Evolutionary conservation across 1,284 basidiomycete genomes (phyloP), one percentile per base, ranked within the genome.

Genomic region (Porogramme epimiltina): DNA sequence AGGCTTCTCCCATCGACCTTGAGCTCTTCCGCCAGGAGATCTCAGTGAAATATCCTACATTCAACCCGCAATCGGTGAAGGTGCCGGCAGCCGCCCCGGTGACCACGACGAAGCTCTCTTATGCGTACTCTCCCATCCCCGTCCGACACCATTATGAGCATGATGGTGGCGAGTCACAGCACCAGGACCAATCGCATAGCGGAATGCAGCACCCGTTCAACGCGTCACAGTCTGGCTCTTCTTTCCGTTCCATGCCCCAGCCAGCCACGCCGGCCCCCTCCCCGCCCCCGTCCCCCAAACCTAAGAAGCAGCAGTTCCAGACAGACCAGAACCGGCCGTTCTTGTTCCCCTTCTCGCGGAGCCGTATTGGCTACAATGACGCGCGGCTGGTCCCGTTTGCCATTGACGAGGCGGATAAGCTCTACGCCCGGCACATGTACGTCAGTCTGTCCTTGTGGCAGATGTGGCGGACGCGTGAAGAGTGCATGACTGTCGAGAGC

Each of bases 271-370:
- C 93, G 1, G 93, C 92, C 22, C 95, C 95, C 2, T 85, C 93
- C 0, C 95, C 95, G 0, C 89, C 93, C 1, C 89, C 90, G 0
- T 87, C 88, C 20, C 87, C 86, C 16, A 97, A 96, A 66, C 93
- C 92, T 8, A 98, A 98, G 77, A 98, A 98, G 70, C 94, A 96
- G 66, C 95, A 98, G 67, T 99, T 95, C 70, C 97, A 99, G 70
- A 99, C 97, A 0, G 97, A 99, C 68, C 97, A 97, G 66, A 87
- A 76, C 28, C 81, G 93, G 8, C 97, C 97, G 1, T 99, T 99
- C 68, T 76, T 99, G 51, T 95, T 99, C 67, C 97, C 97, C 0
- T 99, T 97, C 68, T 92, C 93, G 13, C 80, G 76, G 45, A 78
- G 72, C 49, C 70, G 55, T 58, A 59, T 52, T 55, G 60, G 57